A percentile compares a stretch with the other conserved stretches of the same genome.
Evolutionary conservation across 1,284 basidiomycete species (phyloP).

Genomic region (Cutaneotrichosporon spelunceum): DNA sequence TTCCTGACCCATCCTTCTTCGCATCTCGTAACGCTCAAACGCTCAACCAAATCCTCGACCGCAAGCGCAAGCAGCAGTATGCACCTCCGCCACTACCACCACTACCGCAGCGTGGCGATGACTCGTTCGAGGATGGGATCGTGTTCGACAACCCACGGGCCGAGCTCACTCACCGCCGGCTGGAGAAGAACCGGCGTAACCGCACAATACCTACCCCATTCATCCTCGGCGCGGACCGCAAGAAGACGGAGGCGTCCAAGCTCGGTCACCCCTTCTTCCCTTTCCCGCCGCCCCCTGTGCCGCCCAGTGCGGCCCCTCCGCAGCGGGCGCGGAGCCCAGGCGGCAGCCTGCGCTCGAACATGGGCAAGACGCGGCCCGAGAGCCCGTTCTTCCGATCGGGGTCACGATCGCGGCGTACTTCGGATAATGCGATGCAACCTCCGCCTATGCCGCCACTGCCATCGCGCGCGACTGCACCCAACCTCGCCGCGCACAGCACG

Average conservation of each 20-base stretch:
- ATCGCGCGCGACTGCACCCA: not conserved
- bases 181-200: slow-evolving; percentile 27
- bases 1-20: slow-evolving; percentile 45
- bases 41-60: slow-evolving; percentile 45
- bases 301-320: not conserved
- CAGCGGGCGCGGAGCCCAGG: slow-evolving; percentile 2
- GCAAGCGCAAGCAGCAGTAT: slow-evolving; percentile 42
- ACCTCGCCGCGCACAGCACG: slow-evolving; percentile 11
- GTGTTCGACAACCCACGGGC: slow-evolving; percentile 43
- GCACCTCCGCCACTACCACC: slow-evolving; percentile 19
- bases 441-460: slow-evolving; percentile 16
- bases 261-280: slow-evolving; percentile 3
- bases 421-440: slow-evolving; percentile 12
- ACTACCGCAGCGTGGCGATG: slow-evolving; percentile 27
- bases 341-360: slow-evolving; percentile 4
- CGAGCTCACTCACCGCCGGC: slow-evolving; percentile 39
- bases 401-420: not conserved
- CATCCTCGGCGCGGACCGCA: slow-evolving; percentile 18
- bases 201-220: slow-evolving; percentile 28
- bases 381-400: slow-evolving; percentile 6
- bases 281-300: not conserved
- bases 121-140: slow-evolving; percentile 49
- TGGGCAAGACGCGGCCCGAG: slow-evolving; percentile 4
- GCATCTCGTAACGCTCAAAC: slow-evolving; percentile 32
- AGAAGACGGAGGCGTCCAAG: slow-evolving; percentile 6